A percentile compares a stretch with the other conserved stretches of the same genome.
These are phyloP conservation scores for Metroxylon sagu DNA, from an alignment of 176 grass and related monocot species.

Conservation along the genomic window DNA sequence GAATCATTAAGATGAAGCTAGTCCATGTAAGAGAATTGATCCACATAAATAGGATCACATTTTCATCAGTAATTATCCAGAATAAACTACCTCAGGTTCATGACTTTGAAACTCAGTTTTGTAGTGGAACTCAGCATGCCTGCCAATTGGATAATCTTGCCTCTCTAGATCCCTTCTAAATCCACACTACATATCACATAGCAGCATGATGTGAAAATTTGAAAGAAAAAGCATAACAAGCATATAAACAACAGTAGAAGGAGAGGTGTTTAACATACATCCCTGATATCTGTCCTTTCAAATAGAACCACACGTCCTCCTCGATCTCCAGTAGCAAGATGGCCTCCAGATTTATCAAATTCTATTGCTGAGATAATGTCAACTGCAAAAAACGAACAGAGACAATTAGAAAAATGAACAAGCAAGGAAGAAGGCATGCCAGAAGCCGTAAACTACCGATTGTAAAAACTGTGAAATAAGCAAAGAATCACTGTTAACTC, in stretches of 20 bases:
- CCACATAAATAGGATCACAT: too few species aligned
- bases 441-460: too few species aligned
- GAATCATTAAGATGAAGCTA: too few species aligned
- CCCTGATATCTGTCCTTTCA: conserved; percentile 64
- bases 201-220: neutral
- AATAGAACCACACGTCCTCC: conserved; percentile 87
- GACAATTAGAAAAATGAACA: conserved; percentile 7
- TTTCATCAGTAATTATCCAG: too few species aligned
- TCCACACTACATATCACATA: neutral
- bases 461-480: neutral
- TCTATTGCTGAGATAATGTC: conserved; percentile 93
- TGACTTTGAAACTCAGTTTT: conserved; percentile 21
- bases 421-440: neutral
- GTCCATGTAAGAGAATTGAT: too few species aligned
- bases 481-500: too few species aligned
- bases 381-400: conserved; percentile 52
- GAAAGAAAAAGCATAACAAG: neutral
- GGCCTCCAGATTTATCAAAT: conserved; percentile 87
- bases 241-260: neutral
- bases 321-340: conserved; percentile 92
- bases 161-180: conserved; percentile 1
- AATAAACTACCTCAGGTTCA: conserved; percentile 17
- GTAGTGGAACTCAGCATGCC: conserved; percentile 8
- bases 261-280: conserved; percentile 38
- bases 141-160: conserved; percentile 12